Conservation (phyloP, 225 moss, liverwort and hornwort species). For the Lunularia cruciata region DNA sequence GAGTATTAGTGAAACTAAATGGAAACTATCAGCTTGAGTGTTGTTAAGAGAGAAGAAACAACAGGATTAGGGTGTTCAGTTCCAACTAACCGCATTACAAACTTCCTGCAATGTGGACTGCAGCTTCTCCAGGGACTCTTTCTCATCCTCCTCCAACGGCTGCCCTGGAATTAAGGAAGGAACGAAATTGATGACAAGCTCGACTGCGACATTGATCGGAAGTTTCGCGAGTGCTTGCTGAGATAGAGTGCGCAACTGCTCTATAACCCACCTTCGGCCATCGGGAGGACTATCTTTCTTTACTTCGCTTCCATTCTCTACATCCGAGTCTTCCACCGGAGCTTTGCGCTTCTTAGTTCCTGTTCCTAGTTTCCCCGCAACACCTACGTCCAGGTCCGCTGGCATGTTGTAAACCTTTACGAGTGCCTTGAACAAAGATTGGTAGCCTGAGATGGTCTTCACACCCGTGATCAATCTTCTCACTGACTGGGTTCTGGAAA, state of each 20-base stretch:
- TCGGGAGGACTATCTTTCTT: constrained; percentile 16
- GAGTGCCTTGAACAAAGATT: constrained; percentile 28
- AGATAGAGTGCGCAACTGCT: constrained; percentile 69
- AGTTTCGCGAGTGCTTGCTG: constrained; percentile 49
- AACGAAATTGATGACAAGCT: constrained; percentile 46
- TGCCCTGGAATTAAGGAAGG: constrained; percentile 44
- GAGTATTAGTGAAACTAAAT: neutral
- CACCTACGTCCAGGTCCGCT: constrained; percentile 34
- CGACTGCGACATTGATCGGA: constrained; percentile 24
- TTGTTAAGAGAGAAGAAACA: neutral
- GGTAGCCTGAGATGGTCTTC: constrained; percentile 50
- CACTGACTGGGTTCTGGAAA: constrained; percentile 63
- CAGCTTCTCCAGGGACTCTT: constrained; percentile 51
- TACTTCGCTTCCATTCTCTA: constrained; percentile 9
- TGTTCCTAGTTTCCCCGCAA: neutral
- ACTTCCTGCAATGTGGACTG: constrained; percentile 56
- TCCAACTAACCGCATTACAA: constrained; percentile 56
- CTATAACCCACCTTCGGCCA: constrained; percentile 74
- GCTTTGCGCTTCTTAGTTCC: constrained; percentile 28
- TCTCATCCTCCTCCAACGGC: constrained; percentile 60
- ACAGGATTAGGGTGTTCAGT: neutral
- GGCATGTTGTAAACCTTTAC: constrained; percentile 23
- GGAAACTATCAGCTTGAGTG: neutral
- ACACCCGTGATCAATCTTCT: constrained; percentile 56
- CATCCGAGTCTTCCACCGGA: constrained; percentile 10